These are phyloP conservation scores for Sistotremastrum suecicum DNA, from an alignment of 768 basidiomycete genomes.

Conservation along the genomic window DNA sequence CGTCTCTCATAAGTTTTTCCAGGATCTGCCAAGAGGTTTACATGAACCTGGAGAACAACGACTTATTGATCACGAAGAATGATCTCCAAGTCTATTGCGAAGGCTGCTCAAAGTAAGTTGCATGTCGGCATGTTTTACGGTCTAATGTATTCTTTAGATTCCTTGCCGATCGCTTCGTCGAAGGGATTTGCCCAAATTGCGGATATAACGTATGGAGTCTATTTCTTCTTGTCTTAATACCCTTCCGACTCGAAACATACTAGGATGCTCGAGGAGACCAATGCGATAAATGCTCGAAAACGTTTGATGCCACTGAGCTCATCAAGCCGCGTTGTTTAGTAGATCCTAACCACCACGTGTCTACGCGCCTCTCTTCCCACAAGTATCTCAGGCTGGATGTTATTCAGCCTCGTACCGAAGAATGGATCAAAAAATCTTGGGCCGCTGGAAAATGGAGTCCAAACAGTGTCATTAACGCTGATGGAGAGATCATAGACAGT, in stretches of 20 bases:
- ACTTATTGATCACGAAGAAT: slow-evolving; percentile 63
- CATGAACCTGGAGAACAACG: slow-evolving; percentile 65
- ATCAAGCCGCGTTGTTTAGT: slow-evolving; percentile 91
- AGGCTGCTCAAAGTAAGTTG: slow-evolving; percentile 62
- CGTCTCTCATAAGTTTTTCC: neutral
- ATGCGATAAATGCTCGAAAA: slow-evolving; percentile 87
- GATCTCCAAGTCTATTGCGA: slow-evolving; percentile 94
- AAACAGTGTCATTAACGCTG: slow-evolving; percentile 79
- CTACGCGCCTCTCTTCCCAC: slow-evolving; percentile 67
- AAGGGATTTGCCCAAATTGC: slow-evolving; percentile 95
- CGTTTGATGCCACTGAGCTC: slow-evolving; percentile 86
- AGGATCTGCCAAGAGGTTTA: slow-evolving; percentile 91
- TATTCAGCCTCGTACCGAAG: slow-evolving; percentile 70
- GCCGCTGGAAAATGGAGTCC: slow-evolving; percentile 82
- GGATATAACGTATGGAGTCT: slow-evolving; percentile 49
- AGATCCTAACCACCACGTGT: slow-evolving; percentile 64
- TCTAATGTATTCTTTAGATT: slow-evolving; percentile 36
- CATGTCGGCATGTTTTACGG: neutral
- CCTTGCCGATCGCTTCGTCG: slow-evolving; percentile 93
- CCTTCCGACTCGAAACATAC: neutral
- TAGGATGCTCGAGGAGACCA: slow-evolving; percentile 97
- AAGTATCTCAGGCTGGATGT: slow-evolving; percentile 83
- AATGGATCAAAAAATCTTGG: slow-evolving; percentile 75
- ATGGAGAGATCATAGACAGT: slow-evolving; percentile 82
- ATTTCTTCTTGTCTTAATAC: neutral